Percentiles rank a stretch among this genome's conserved stretches.
These are phyloP conservation scores for Neonectria sp. DNA, from an alignment of 2,329 filamentous ascomycete species.

Conservation along the genomic window DNA sequence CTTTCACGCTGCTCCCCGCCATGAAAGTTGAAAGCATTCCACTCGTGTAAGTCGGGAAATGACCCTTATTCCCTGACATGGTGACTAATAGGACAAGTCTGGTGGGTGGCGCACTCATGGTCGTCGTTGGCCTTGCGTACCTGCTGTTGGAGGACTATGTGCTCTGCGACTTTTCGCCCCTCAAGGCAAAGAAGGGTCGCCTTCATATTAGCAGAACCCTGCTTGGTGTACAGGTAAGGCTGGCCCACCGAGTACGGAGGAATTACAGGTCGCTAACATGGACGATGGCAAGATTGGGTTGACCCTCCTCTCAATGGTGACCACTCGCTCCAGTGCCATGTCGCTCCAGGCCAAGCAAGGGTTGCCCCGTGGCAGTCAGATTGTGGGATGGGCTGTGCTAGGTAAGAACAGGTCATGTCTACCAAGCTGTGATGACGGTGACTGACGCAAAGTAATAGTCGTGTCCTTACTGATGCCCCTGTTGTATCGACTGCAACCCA, in stretches of 20 bases:
- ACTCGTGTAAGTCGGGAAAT: conserved; percentile 73
- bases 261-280: conserved; percentile 26
- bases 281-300: conserved; percentile 74
- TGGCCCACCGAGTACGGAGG: too few relatives aligned
- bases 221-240: conserved; percentile 75
- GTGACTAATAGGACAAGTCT: conserved; percentile 64
- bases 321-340: conserved; percentile 88
- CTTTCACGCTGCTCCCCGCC: conserved; percentile 90
- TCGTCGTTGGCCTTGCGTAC: conserved; percentile 81
- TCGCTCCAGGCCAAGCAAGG: conserved; percentile 90
- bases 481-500: conserved; percentile 84
- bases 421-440: not conserved
- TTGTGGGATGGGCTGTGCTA: conserved; percentile 86
- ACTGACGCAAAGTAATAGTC: conserved; percentile 61
- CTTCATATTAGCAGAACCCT: conserved; percentile 68
- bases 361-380: conserved; percentile 88
- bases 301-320: conserved; percentile 83
- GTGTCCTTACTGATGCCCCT: conserved; percentile 84
- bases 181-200: conserved; percentile 50
- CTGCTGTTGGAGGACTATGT: conserved; percentile 81
- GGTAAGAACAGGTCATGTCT: conserved; percentile 62
- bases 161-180: conserved; percentile 60
- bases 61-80: too few relatives aligned
- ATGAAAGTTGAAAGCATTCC: conserved; percentile 85
- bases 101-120: conserved; percentile 84